Percentiles rank a stretch among this genome's conserved stretches.
Conservation (phyloP, 768 basidiomycete genomes). For the Pleurotus cornucopiae region DNA sequence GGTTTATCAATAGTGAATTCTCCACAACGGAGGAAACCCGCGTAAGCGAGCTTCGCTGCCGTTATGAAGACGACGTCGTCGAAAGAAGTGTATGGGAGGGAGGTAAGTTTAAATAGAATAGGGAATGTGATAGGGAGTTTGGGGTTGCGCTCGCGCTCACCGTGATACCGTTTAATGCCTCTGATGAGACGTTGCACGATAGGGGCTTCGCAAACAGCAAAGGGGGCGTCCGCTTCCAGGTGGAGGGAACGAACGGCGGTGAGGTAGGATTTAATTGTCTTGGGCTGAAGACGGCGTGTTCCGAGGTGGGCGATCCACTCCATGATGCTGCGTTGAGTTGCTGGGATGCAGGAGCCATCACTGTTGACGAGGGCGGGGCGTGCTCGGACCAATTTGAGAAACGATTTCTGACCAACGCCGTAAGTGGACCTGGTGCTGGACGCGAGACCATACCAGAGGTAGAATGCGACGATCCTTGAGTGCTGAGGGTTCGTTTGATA, state of each 20-base stretch:
- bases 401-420: constrained; percentile 17
- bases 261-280: background rate
- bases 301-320: constrained; percentile 14
- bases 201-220: constrained; percentile 21
- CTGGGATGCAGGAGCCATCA: constrained; percentile 13
- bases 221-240: constrained; percentile 17
- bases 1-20: too few relatives aligned
- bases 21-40: background rate
- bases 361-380: constrained; percentile 12
- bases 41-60: constrained; percentile 16
- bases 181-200: constrained; percentile 23
- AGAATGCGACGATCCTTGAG: background rate
- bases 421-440: constrained; percentile 8
- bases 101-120: background rate
- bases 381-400: constrained; percentile 20
- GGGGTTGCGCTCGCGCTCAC: constrained; percentile 19
- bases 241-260: constrained; percentile 18
- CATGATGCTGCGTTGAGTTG: constrained; percentile 10
- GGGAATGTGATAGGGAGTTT: constrained; percentile 18
- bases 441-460: constrained; percentile 11
- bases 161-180: constrained; percentile 27
- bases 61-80: constrained; percentile 13
- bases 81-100: background rate
- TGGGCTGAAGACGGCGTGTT: constrained; percentile 18
- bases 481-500: constrained; percentile 11